Evolutionary conservation across 345 rosid species (phyloP).

Genomic region (Populus simonii): DNA sequence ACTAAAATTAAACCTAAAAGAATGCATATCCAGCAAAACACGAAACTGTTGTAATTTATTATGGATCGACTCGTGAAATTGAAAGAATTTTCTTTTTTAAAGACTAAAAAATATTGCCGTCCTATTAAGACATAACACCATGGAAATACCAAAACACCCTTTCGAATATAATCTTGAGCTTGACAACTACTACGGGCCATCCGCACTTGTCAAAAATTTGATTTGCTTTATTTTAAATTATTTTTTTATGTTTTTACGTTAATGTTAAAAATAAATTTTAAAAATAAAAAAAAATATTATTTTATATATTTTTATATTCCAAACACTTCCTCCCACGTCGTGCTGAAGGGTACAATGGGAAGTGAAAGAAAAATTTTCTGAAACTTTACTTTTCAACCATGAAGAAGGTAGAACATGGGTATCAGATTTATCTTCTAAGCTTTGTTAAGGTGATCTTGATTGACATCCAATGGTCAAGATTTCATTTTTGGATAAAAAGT

Average conservation of each 20-base stretch:
- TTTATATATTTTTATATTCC: no score
- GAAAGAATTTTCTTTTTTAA: slow-evolving; percentile 24
- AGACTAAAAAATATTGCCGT: slow-evolving; percentile 21
- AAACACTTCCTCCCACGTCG: no score
- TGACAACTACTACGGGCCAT: not conserved
- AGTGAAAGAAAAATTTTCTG: slow-evolving; percentile 7
- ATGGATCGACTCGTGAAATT: slow-evolving; percentile 18
- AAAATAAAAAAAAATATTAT: no score
- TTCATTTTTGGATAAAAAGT: slow-evolving; percentile 13
- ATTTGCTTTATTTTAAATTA: no score
- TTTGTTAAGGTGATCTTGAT: slow-evolving; percentile 11
- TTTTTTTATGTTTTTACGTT: no score
- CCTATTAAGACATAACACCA: slow-evolving; percentile 9
- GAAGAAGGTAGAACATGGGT: slow-evolving; percentile 15
- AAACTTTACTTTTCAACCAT: slow-evolving; percentile 33
- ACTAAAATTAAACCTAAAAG: slow-evolving; percentile 19
- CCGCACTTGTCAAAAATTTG: no score
- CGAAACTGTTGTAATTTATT: not conserved
- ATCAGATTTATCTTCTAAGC: slow-evolving; percentile 4
- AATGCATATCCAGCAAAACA: slow-evolving; percentile 6
- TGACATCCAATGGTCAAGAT: slow-evolving; percentile 13
- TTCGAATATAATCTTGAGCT: not conserved
- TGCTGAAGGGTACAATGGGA: slow-evolving; percentile 15
- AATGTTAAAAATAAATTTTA: no score
- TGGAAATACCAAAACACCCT: slow-evolving; percentile 35